phyloP scores from a whole-genome alignment of 2,329 filamentous ascomycete species.

The Drechslerella coelobrocha region DNA sequence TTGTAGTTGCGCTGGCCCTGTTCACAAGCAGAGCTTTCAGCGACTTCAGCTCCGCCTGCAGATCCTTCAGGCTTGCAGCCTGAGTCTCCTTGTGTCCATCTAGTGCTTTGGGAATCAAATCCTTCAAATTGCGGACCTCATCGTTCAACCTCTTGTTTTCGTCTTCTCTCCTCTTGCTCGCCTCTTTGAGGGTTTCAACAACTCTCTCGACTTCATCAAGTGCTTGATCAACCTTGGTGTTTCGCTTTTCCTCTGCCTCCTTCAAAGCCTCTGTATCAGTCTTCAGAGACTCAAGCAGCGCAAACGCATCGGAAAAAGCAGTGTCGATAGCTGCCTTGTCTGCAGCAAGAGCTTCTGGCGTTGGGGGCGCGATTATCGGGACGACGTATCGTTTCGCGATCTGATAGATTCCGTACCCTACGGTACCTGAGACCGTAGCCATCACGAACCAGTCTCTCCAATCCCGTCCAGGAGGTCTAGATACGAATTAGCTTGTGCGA shows the following conservation, averaged over 20 bases:
- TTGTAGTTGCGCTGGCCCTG: slow-evolving; percentile 61
- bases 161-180: slow-evolving; percentile 81
- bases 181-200: slow-evolving; percentile 78
- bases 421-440: slow-evolving; percentile 90
- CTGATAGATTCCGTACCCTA: slow-evolving; percentile 86
- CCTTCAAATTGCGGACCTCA: slow-evolving; percentile 81
- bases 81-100: slow-evolving; percentile 84
- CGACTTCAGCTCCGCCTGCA: slow-evolving; percentile 86
- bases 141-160: slow-evolving; percentile 85
- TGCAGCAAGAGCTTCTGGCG: slow-evolving; percentile 88
- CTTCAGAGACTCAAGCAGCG: slow-evolving; percentile 86
- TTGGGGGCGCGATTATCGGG: slow-evolving; percentile 89
- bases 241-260: slow-evolving; percentile 81
- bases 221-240: slow-evolving; percentile 79
- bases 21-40: slow-evolving; percentile 84
- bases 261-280: slow-evolving; percentile 91
- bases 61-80: slow-evolving; percentile 80
- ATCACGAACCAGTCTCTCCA: slow-evolving; percentile 99
- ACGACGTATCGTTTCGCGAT: slow-evolving; percentile 92
- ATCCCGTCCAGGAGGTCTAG: slow-evolving; percentile 65
- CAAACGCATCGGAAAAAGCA: slow-evolving; percentile 89
- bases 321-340: slow-evolving; percentile 93
- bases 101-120: slow-evolving; percentile 85
- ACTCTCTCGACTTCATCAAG: slow-evolving; percentile 84
- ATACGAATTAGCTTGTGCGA: slow-evolving; percentile 29